phyloP scores from a whole-genome alignment of 805 yeast species.

The Ogataea siamensis region DNA sequence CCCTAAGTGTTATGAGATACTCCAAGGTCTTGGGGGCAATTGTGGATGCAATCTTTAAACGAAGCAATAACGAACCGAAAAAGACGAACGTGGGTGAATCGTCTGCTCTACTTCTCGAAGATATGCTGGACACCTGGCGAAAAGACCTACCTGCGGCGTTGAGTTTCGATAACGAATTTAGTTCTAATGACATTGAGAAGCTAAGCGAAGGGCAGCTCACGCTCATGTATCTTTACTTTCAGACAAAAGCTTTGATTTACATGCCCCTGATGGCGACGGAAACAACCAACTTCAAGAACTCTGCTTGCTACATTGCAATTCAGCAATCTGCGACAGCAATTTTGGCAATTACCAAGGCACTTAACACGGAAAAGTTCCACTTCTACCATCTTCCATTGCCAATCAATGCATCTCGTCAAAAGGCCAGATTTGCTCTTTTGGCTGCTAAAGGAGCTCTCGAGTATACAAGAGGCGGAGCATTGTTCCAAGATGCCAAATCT shows the following conservation, averaged over 20 bases:
- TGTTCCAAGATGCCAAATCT: conserved; percentile 66
- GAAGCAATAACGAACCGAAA: conserved; percentile 42
- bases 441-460: conserved; percentile 79
- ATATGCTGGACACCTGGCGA: conserved; percentile 77
- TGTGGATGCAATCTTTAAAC: conserved; percentile 65
- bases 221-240: conserved; percentile 56
- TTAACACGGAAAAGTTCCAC: conserved; percentile 38
- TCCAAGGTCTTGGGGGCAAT: conserved; percentile 72
- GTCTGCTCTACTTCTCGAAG: conserved; percentile 45
- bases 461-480: conserved; percentile 78
- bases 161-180: conserved; percentile 58
- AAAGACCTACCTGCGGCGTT: conserved; percentile 61
- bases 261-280: conserved; percentile 57
- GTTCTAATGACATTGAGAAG: conserved; percentile 42
- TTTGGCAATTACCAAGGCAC: conserved; percentile 45
- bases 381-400: conserved; percentile 59
- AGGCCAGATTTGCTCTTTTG: conserved; percentile 58
- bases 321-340: conserved; percentile 70
- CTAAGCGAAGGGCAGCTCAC: conserved; percentile 47
- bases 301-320: conserved; percentile 60
- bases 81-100: conserved; percentile 32
- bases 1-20: conserved; percentile 64
- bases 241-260: conserved; percentile 61
- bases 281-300: conserved; percentile 37
- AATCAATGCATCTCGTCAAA: conserved; percentile 57